Percentiles rank a stretch among this genome's conserved stretches.
These are phyloP conservation scores for Rhodotorula sp. DNA, from an alignment of 1,284 basidiomycete species.

Conservation along the genomic window DNA sequence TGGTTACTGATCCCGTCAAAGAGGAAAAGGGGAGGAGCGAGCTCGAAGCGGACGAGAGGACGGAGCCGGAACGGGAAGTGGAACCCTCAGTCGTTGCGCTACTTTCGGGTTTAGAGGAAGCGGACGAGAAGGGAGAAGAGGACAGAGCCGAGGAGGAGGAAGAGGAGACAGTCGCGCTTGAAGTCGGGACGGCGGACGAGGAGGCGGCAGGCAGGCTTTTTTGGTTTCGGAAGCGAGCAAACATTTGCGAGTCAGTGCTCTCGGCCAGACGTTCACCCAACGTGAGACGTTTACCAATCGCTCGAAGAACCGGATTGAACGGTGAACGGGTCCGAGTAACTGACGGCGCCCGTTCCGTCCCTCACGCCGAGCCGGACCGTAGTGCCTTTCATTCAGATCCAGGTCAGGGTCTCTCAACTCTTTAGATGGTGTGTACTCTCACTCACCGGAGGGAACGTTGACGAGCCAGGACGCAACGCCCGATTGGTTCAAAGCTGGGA, in stretches of 20 bases:
- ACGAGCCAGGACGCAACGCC: conserved; percentile 12
- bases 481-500: not conserved
- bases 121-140: not conserved
- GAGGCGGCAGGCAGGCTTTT: too few species aligned
- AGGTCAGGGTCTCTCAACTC: too few species aligned
- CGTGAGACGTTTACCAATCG: not conserved
- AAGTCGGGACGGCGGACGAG: not conserved
- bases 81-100: too few species aligned
- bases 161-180: not conserved
- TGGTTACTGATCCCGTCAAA: too few species aligned
- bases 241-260: too few species aligned
- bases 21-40: too few species aligned
- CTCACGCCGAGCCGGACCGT: not conserved
- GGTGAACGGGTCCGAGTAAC: not conserved
- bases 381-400: not conserved
- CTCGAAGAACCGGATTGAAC: not conserved
- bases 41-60: too few species aligned
- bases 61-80: not conserved
- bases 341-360: not conserved
- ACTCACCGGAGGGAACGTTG: conserved; percentile 1
- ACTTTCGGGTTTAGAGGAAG: not conserved
- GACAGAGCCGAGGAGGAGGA: not conserved
- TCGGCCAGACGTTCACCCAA: too few species aligned
- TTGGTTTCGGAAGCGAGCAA: not conserved
- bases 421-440: too few species aligned